Evolutionary conservation across 2,329 filamentous ascomycete species (phyloP).

Genomic region (Fusarium irregulare): DNA sequence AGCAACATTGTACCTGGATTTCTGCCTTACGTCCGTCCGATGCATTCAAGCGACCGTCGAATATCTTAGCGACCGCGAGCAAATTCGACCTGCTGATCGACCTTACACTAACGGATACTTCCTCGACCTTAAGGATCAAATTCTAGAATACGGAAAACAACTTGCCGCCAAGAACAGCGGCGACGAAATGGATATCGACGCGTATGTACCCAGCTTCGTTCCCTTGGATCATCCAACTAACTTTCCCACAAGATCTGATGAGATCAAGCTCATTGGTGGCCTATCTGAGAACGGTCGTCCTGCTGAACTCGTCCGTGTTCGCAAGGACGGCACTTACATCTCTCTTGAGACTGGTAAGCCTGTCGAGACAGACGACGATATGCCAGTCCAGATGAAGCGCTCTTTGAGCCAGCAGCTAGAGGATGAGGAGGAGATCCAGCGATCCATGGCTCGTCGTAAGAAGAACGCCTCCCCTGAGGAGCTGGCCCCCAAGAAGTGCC

Average conservation of each 20-base stretch:
- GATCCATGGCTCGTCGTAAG: slow-evolving; percentile 95
- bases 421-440: slow-evolving; percentile 84
- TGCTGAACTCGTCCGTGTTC: slow-evolving; percentile 84
- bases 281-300: slow-evolving; percentile 84
- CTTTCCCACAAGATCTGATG: slow-evolving; percentile 61
- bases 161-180: slow-evolving; percentile 77
- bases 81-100: slow-evolving; percentile 83
- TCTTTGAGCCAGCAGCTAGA: slow-evolving; percentile 76
- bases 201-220: slow-evolving; percentile 59
- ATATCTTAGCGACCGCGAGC: slow-evolving; percentile 86
- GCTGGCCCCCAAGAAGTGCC: slow-evolving; percentile 82
- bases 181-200: slow-evolving; percentile 68
- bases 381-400: slow-evolving; percentile 69
- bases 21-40: slow-evolving; percentile 89
- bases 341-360: slow-evolving; percentile 78
- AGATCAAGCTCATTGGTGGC: slow-evolving; percentile 84
- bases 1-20: slow-evolving; percentile 79
- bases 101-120: slow-evolving; percentile 98
- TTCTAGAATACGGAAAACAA: slow-evolving; percentile 87
- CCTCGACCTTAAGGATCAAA: slow-evolving; percentile 94
- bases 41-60: slow-evolving; percentile 91
- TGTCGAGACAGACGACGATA: slow-evolving; percentile 67
- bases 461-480: slow-evolving; percentile 91
- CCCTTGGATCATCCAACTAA: slow-evolving; percentile 48
- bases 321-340: slow-evolving; percentile 81